Conservation (phyloP, 2,329 filamentous ascomycete genomes). For the Penicillium corylophilum region DNA sequence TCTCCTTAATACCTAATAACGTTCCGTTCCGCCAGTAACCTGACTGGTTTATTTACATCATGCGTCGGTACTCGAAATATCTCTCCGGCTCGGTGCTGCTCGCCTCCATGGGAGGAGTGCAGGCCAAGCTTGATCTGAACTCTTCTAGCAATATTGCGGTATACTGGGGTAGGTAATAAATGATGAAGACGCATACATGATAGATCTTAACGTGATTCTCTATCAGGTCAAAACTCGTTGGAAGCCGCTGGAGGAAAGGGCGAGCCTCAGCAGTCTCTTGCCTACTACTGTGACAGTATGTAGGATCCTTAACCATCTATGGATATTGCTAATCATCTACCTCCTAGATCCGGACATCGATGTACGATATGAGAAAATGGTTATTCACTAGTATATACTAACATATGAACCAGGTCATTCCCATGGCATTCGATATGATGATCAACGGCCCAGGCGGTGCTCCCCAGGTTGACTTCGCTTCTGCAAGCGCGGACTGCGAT, state of each 20-base stretch:
- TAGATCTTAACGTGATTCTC: not conserved
- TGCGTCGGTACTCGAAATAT: conserved; percentile 27
- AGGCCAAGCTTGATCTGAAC: conserved; percentile 46
- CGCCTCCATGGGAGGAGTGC: conserved; percentile 31
- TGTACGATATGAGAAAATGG: conserved; percentile 5
- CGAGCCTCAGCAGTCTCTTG: conserved; percentile 55
- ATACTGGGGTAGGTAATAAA: conserved; percentile 57
- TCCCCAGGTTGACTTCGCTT: conserved; percentile 63
- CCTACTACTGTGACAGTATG: conserved; percentile 60
- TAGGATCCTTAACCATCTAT: not conserved
- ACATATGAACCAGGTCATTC: conserved; percentile 53
- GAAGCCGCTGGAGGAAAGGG: conserved; percentile 39
- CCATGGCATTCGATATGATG: conserved; percentile 61
- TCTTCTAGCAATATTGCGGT: conserved; percentile 58
- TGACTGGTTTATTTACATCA: conserved; percentile 11
- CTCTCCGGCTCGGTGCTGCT: conserved; percentile 29
- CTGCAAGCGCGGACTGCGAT: conserved; percentile 61
- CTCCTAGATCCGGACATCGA: conserved; percentile 29
- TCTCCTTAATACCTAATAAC: conserved; percentile 15
- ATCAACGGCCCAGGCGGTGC: conserved; percentile 53
- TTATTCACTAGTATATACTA: not conserved
- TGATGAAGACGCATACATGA: not conserved
- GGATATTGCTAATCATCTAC: conserved; percentile 11
- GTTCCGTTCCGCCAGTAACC: not conserved
- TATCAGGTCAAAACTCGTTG: conserved; percentile 61